phyloP scores from a whole-genome alignment of 306 rosid genomes.

The Corylus avellana region DNA sequence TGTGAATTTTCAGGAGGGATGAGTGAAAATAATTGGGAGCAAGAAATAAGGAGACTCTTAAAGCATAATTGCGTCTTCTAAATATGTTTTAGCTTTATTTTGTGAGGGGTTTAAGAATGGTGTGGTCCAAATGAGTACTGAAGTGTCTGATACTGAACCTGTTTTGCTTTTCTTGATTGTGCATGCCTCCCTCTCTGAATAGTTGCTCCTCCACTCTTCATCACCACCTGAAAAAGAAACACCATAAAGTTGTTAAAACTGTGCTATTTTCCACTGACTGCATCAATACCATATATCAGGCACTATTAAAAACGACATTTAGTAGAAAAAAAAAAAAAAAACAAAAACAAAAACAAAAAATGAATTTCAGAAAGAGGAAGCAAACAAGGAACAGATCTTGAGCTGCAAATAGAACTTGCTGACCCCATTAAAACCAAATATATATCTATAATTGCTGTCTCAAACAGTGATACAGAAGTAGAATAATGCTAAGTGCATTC shows the following conservation, averaged over 20 bases:
- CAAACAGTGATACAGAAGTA: slow-evolving; percentile 29
- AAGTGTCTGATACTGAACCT: slow-evolving; percentile 70
- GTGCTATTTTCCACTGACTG: slow-evolving; percentile 57
- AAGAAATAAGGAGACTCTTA: slow-evolving; percentile 30
- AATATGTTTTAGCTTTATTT: slow-evolving; percentile 31
- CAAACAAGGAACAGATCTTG: slow-evolving; percentile 59
- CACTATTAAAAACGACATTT: slow-evolving; percentile 1
- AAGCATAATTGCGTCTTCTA: slow-evolving; percentile 25
- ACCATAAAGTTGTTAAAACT: slow-evolving; percentile 67
- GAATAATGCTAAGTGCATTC: slow-evolving; percentile 26
- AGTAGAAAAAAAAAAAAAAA: background rate
- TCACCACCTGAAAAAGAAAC: slow-evolving; percentile 82
- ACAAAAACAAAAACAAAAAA: background rate
- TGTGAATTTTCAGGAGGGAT: slow-evolving; percentile 40
- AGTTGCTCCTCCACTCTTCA: slow-evolving; percentile 82
- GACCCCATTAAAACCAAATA: slow-evolving; percentile 25
- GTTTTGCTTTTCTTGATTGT: slow-evolving; percentile 83
- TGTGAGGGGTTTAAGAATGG: slow-evolving; percentile 42
- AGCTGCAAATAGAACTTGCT: slow-evolving; percentile 31
- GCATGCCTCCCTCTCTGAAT: slow-evolving; percentile 79
- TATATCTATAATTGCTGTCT: slow-evolving; percentile 15
- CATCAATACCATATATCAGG: slow-evolving; percentile 43
- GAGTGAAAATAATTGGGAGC: slow-evolving; percentile 18
- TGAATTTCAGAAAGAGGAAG: slow-evolving; percentile 37
- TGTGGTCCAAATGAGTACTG: slow-evolving; percentile 67